Evolutionary conservation across 1,284 basidiomycete species (phyloP), one percentile per base, ranked within the genome.

Genomic region (Chondrostereum purpureum): DNA sequence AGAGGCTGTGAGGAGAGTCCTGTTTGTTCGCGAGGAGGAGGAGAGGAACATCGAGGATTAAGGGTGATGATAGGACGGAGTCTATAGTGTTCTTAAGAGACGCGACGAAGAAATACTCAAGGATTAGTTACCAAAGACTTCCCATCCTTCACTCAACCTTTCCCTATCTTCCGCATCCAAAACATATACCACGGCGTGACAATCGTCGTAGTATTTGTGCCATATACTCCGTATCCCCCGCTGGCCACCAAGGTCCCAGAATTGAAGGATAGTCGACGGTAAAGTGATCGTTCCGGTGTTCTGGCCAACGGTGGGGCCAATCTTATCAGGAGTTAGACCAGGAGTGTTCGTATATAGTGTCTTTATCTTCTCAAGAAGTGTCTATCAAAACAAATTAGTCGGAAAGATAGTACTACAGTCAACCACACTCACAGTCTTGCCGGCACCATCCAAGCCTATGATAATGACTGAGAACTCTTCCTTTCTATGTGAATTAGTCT

Each of bases 401-500:
- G 43, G 16, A 45, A n/a, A n/a, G 20, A 21, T 23, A 34, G 13
- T 16, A 47, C 27, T 10, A n/a, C 27, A 33, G 27, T 10, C 27
- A 33, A 43, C 27, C 39, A 39, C 47, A 64, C 71, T 53, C 54
- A 92, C 91, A 46, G 92, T 94, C 72, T 96, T 96, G 39, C 92
- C 93, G 17, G 92, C 92, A 12, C 83, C 84, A 58, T 89, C 87
- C 13, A 90, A 72, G 18, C 92, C 92, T 44, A 96, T 83, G 57
- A 96, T 95, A 46, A 95, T 88, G 21, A 96, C 82, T 10, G 88
- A 92, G 63, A 93, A 95, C 57, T 95, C 90, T 53, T 95, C 92
- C 66, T 95, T 95, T 53, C 85, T 86, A 53, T 18, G 39, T 6
- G 13, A 24, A 42, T 16, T 31, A 33, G 33, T 19, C 5, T 13